phyloP scores from a whole-genome alignment of 352 stramenopile species.

The Pythium apleroticum region DNA sequence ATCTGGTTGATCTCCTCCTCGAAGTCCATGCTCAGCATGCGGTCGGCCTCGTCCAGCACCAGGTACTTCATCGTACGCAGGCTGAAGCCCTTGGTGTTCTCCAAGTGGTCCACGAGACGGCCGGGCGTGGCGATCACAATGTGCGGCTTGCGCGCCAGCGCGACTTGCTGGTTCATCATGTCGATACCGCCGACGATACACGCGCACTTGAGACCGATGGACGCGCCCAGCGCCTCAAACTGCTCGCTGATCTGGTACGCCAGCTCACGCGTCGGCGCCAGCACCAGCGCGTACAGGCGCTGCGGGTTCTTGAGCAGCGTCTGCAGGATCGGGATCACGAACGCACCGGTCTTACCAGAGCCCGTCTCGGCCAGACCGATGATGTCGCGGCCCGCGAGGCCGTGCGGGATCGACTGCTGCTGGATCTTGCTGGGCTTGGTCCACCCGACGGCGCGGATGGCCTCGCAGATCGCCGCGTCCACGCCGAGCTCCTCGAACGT shows the following conservation, averaged over 20 bases:
- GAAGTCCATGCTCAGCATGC: constrained; percentile 98
- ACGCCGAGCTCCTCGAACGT: constrained; percentile 93
- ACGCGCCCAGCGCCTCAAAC: constrained; percentile 89
- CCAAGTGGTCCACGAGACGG: constrained; percentile 93
- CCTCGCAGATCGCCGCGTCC: constrained; percentile 88
- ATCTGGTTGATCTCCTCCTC: constrained; percentile 99
- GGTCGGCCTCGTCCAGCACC: constrained; percentile 94
- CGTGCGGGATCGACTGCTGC: constrained; percentile 90
- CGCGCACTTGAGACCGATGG: constrained; percentile 91
- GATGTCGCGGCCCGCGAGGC: constrained; percentile 94
- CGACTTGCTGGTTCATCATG: constrained; percentile 97
- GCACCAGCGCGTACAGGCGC: constrained; percentile 89
- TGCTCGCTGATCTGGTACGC: constrained; percentile 96
- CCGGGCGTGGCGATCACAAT: constrained; percentile 94
- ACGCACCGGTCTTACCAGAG: constrained; percentile 94
- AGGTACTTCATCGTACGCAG: constrained; percentile 90
- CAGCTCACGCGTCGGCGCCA: constrained; percentile 94
- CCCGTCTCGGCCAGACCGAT: constrained; percentile 97
- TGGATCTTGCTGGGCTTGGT: constrained; percentile 95
- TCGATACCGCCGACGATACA: constrained; percentile 97
- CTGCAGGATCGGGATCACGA: constrained; percentile 94
- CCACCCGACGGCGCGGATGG: constrained; percentile 93
- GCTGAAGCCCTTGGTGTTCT: constrained; percentile 97
- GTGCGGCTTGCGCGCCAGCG: constrained; percentile 96
- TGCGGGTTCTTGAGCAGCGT: constrained; percentile 89